A percentile compares a stretch with the other conserved stretches of the same genome.
Evolutionary conservation across 352 stramenopile species (phyloP).

Genomic region (Phytopythium mirpurense): DNA sequence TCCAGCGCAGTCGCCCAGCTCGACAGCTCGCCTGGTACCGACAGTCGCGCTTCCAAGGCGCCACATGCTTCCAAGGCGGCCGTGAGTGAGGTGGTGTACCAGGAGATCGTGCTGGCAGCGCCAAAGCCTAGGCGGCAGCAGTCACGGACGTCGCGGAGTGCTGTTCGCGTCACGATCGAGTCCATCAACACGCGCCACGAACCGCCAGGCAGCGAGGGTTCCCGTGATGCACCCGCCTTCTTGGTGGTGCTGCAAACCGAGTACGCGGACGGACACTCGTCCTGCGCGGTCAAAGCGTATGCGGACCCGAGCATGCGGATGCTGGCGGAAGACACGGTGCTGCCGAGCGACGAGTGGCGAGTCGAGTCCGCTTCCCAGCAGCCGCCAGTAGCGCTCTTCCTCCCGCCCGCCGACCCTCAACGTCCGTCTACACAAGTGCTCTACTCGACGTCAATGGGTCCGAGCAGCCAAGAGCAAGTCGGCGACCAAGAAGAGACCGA

Average conservation of each 20-base stretch:
- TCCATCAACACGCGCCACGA: neutral
- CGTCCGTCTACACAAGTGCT: constrained; percentile 3
- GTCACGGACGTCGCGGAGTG: neutral
- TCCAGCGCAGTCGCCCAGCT: neutral
- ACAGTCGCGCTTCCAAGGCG: neutral
- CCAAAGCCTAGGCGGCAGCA: neutral
- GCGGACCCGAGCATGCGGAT: constrained; percentile 19
- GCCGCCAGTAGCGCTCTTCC: constrained; percentile 3
- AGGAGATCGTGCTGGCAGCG: constrained; percentile 17
- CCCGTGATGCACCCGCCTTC: constrained; percentile 6
- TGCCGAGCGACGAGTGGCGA: constrained; percentile 32
- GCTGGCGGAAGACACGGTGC: constrained; percentile 15
- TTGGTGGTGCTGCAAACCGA: constrained; percentile 14
- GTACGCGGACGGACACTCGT: constrained; percentile 8
- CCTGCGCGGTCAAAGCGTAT: constrained; percentile 32
- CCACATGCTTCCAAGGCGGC: neutral
- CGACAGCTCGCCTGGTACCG: neutral
- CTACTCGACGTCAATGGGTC: neutral
- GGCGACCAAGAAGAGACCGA: neutral
- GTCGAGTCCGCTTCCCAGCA: neutral
- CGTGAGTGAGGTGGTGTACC: constrained; percentile 25
- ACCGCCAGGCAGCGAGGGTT: neutral
- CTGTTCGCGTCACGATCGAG: neutral
- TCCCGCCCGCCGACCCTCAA: neutral
- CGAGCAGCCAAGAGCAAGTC: neutral